These are phyloP conservation scores for Ceratobasidium sp. DNA, from an alignment of 1,284 basidiomycete genomes.

Conservation along the genomic window DNA sequence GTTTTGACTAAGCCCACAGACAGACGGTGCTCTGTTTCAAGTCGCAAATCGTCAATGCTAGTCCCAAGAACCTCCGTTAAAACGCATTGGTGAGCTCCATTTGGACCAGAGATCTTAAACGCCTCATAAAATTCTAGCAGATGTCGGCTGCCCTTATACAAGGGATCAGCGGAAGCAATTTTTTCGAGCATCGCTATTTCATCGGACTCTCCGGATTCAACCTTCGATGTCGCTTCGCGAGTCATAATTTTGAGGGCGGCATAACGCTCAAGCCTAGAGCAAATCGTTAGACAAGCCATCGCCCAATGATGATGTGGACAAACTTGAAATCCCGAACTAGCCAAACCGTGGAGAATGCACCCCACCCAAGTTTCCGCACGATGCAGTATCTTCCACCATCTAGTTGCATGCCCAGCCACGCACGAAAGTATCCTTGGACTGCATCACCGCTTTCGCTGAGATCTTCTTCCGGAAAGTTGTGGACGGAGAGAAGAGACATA, in stretches of 20 bases:
- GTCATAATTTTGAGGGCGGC: constrained; percentile 12
- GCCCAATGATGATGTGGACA: background rate
- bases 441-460: background rate
- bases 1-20: constrained; percentile 94
- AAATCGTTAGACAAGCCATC: background rate
- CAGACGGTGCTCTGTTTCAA: constrained; percentile 72
- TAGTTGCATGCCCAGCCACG: constrained; percentile 17
- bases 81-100: background rate
- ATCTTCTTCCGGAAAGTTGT: background rate
- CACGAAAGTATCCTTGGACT: constrained; percentile 16
- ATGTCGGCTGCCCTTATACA: background rate
- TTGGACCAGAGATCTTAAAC: background rate
- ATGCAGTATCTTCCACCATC: constrained; percentile 82
- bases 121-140: background rate
- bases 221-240: background rate
- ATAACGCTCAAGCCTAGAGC: background rate
- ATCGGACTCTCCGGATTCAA: background rate
- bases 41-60: background rate
- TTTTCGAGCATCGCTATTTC: constrained; percentile 16
- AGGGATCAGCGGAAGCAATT: background rate
- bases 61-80: constrained; percentile 2
- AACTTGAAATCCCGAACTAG: constrained; percentile 86
- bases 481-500: background rate
- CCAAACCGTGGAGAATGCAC: constrained; percentile 97
- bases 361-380: constrained; percentile 93